Evolutionary conservation across 352 stramenopile species (phyloP), one percentile per base, ranked within the genome.

Genomic region (Pythium rhizo-oryzae): DNA sequence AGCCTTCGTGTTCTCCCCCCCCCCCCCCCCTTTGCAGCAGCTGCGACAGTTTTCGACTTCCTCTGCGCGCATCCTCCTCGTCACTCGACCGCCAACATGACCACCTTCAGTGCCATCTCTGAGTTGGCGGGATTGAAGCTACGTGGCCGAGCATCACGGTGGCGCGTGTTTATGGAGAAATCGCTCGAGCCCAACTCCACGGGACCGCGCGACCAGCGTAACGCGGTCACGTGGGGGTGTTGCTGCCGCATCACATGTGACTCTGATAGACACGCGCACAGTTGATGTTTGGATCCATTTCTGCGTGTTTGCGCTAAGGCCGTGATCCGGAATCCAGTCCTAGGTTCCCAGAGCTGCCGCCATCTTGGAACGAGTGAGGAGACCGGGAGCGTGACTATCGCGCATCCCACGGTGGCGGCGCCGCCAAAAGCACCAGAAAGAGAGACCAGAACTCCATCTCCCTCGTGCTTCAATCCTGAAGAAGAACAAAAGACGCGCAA

Each of bases 11-110:
- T 47, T 47, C 15, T 47, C 41, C 8, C 35, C 12, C n/a, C n/a
- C n/a, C n/a, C n/a, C n/a, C n/a, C n/a, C n/a, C n/a, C 35, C 8
- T 41, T 15, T 2, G 28, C 28, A n/a, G 41, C 41, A 47, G 41
- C 41, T 47, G 41, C 41, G 41, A 47, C 41, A 47, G 41, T 47
- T 47, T 47, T 47, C 41, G 18, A 47, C 41, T 47, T 47, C 41
- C 5, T 41, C 8, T 33, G 35, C 35, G 41, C 41, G 41, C 41
- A 47, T 47, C 41, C 41, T 47, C 41, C 41, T n/a, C 41, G 41
- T 47, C 37, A 43, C 37, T 12, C 37, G 37, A 9, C 13, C 1
- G 12, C 15, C 35, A 12, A n/a, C 41, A 2, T 47, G 9, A 8
- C 18, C 41, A 47, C 41, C 5, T n/a, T 8, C 15, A 0, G 41